phyloP scores from a whole-genome alignment of 805 yeast genomes.

The Pichia kluyveri region DNA sequence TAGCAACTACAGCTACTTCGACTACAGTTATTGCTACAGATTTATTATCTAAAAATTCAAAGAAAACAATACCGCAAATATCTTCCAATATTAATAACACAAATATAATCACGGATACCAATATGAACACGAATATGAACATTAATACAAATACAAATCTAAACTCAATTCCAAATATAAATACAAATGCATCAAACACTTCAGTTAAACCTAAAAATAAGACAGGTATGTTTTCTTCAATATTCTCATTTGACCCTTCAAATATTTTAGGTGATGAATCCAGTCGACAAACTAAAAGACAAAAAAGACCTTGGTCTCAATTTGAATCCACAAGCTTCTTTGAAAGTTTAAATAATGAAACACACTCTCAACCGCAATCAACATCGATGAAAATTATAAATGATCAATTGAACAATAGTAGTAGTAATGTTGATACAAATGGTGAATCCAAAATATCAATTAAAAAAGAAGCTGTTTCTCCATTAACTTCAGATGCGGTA shows the following conservation, averaged over 20 bases:
- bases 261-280: conserved; percentile 9
- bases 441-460: conserved; percentile 1
- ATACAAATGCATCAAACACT: neutral
- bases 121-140: too few relatives aligned
- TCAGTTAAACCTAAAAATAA: neutral
- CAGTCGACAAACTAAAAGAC: conserved; percentile 20
- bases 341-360: conserved; percentile 14
- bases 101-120: neutral
- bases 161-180: too few relatives aligned
- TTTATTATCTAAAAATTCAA: neutral
- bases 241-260: conserved; percentile 9
- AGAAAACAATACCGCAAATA: too few relatives aligned
- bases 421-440: neutral
- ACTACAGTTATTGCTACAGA: neutral
- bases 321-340: conserved; percentile 17
- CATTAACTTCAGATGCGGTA: conserved; percentile 24
- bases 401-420: neutral
- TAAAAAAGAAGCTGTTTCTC: conserved; percentile 23
- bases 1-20: conserved; percentile 10
- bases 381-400: conserved; percentile 8
- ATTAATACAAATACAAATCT: too few relatives aligned
- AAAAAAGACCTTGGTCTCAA: conserved; percentile 27
- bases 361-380: too few relatives aligned
- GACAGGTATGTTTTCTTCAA: conserved; percentile 3
- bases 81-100: neutral